phyloP scores from a whole-genome alignment of 805 yeast genomes.

The Kazachstania africana region DNA sequence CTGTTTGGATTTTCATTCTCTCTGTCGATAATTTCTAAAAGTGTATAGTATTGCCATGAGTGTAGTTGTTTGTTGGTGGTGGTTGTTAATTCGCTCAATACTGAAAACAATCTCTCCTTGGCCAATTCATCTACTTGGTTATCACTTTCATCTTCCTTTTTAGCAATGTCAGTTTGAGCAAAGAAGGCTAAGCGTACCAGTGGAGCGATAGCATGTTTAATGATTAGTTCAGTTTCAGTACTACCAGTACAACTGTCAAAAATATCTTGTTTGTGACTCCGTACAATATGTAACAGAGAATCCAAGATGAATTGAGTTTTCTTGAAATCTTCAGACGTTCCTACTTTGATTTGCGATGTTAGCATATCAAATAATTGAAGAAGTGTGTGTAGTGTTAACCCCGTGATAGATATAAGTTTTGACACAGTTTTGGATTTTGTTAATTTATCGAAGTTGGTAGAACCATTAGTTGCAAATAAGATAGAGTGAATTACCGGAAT shows the following conservation, averaged over 20 bases:
- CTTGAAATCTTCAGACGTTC: constrained; percentile 4
- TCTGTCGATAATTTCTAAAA: constrained; percentile 27
- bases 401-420: constrained; percentile 24
- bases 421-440: constrained; percentile 64
- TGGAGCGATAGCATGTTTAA: too few species aligned
- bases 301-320: constrained; percentile 46
- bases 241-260: constrained; percentile 4
- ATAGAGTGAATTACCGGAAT: constrained; percentile 26
- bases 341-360: constrained; percentile 3
- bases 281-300: constrained; percentile 39
- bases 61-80: constrained; percentile 20
- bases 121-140: constrained; percentile 28
- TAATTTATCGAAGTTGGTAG: constrained; percentile 61
- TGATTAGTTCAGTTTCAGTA: constrained; percentile 22
- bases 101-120: constrained; percentile 55
- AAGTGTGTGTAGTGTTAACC: constrained; percentile 11
- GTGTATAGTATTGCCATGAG: constrained; percentile 49
- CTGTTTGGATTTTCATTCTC: constrained; percentile 16
- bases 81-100: constrained; percentile 46
- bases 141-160: constrained; percentile 7
- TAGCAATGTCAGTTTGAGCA: too few species aligned
- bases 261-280: constrained; percentile 30
- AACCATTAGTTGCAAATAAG: constrained; percentile 37
- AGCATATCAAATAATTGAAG: constrained; percentile 14
- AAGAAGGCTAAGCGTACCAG: constrained; percentile 26